A percentile compares a stretch with the other conserved stretches of the same genome.
These are phyloP conservation scores for Baorangia bicolor DNA, from an alignment of 768 basidiomycete species.

Conservation along the genomic window DNA sequence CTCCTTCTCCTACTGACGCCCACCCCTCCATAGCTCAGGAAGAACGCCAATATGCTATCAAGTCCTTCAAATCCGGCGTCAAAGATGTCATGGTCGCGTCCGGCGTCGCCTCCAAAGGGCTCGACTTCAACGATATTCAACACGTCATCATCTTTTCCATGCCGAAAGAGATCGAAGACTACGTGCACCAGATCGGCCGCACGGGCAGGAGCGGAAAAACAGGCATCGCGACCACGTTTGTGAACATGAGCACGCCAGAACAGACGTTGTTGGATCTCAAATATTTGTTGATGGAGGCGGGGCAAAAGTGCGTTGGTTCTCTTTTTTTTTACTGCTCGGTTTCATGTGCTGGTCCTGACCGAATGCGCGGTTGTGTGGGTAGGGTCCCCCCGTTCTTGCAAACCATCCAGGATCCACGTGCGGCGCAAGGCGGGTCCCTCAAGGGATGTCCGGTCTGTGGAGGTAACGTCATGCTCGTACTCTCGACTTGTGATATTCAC, in stretches of 20 bases:
- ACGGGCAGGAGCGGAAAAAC: conserved; percentile 98
- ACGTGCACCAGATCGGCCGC: conserved; percentile 98
- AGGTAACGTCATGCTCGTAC: conserved; percentile 43
- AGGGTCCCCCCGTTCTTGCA: conserved; percentile 93
- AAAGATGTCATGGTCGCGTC: conserved; percentile 99
- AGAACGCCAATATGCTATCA: conserved; percentile 98
- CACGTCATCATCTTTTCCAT: conserved; percentile 99
- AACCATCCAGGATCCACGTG: conserved; percentile 88
- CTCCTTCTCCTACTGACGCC: neutral
- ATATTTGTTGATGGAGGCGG: conserved; percentile 94
- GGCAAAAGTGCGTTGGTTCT: conserved; percentile 77
- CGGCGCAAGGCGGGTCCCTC: conserved; percentile 69
- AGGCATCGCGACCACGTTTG: conserved; percentile 97
- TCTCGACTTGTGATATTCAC: neutral
- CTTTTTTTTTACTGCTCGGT: neutral
- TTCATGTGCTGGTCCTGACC: neutral
- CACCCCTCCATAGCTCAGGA: conserved; percentile 72
- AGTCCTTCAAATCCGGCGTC: conserved; percentile 93
- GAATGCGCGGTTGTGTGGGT: neutral
- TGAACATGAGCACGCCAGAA: conserved; percentile 96
- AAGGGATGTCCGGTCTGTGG: conserved; percentile 97
- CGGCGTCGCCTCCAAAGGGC: conserved; percentile 94
- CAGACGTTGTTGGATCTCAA: conserved; percentile 96
- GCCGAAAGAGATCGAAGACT: conserved; percentile 99
- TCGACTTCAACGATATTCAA: conserved; percentile 98